phyloP scores from a whole-genome alignment of 331 rosid species.

The Acacia concinna region DNA sequence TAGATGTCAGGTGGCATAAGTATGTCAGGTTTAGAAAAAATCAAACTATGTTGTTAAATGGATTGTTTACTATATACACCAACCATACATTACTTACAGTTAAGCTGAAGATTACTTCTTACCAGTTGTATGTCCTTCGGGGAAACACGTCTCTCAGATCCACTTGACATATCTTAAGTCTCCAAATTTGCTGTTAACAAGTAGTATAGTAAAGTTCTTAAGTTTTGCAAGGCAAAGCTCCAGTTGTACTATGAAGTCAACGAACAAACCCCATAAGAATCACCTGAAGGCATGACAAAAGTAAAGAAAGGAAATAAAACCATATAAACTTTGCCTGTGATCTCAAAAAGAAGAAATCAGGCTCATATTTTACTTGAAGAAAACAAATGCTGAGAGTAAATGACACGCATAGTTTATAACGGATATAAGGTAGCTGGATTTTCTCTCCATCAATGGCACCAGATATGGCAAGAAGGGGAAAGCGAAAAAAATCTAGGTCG shows the following conservation, averaged over 20 bases:
- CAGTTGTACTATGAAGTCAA: conserved; percentile 1
- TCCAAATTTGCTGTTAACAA: not conserved
- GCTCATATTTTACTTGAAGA: not conserved
- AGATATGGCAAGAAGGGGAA: too few species aligned
- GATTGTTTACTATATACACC: not conserved
- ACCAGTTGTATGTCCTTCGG: conserved; percentile 88
- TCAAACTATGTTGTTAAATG: not conserved
- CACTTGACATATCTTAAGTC: conserved; percentile 65
- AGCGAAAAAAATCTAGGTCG: too few species aligned
- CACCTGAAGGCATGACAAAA: conserved; percentile 31
- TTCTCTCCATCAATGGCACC: too few species aligned
- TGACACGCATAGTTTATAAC: not conserved
- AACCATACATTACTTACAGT: not conserved
- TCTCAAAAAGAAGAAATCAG: not conserved
- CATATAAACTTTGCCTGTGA: not conserved
- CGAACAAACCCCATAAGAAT: not conserved
- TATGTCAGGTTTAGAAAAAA: not conserved
- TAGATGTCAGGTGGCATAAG: not conserved
- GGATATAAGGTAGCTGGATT: too few species aligned
- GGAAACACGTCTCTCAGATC: conserved; percentile 62
- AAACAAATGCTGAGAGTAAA: not conserved
- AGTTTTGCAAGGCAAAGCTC: not conserved
- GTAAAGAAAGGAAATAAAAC: not conserved
- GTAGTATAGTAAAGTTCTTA: not conserved
- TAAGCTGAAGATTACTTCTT: conserved; percentile 36